These are phyloP conservation scores for Ogataea trehaloabstinens DNA, from an alignment of 805 yeast genomes.

Conservation along the genomic window DNA sequence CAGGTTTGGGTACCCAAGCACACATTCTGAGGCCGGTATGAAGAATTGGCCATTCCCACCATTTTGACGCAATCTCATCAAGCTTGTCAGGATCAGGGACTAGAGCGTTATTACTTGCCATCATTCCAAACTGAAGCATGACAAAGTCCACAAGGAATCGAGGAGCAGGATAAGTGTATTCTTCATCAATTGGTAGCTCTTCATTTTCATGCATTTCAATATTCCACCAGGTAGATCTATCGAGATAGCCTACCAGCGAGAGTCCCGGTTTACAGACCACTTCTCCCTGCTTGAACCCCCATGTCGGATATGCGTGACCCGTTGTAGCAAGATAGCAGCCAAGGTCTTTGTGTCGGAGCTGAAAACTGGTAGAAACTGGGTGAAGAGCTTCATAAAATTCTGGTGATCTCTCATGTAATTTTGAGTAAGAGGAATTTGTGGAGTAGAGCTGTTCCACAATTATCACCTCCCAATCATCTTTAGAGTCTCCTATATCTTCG, in stretches of 20 bases:
- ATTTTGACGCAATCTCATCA: conserved; percentile 68
- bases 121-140: conserved; percentile 73
- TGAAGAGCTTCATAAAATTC: conserved; percentile 57
- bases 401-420: conserved; percentile 24
- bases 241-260: conserved; percentile 27
- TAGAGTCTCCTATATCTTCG: conserved; percentile 59
- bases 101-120: conserved; percentile 80
- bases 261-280: conserved; percentile 63
- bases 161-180: conserved; percentile 43
- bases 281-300: conserved; percentile 98
- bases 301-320: conserved; percentile 78
- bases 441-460: conserved; percentile 52
- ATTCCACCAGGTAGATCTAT: conserved; percentile 79
- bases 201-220: conserved; percentile 65
- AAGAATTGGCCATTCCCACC: conserved; percentile 85
- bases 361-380: conserved; percentile 80
- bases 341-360: conserved; percentile 64
- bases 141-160: conserved; percentile 67
- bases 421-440: conserved; percentile 25
- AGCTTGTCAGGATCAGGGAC: conserved; percentile 71
- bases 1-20: conserved; percentile 57
- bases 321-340: conserved; percentile 86
- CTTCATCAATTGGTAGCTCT: conserved; percentile 35
- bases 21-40: conserved; percentile 74
- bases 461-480: conserved; percentile 78